These are phyloP conservation scores for Achaetomium macrosporum DNA, from an alignment of 2,329 filamentous ascomycete genomes.

Conservation along the genomic window DNA sequence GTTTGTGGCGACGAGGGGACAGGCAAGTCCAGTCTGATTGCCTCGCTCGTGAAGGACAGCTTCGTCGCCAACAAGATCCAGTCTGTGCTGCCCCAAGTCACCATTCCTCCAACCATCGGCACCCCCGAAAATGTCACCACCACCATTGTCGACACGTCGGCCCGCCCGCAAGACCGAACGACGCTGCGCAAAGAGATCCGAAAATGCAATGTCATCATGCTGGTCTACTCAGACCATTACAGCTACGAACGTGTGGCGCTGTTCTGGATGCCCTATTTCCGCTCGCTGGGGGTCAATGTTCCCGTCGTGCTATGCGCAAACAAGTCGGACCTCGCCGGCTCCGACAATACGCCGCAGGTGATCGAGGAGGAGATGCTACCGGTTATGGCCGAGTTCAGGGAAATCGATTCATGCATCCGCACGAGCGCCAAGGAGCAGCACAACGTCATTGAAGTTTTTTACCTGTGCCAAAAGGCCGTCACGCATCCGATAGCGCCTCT, in stretches of 20 bases:
- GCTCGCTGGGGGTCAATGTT: slow-evolving; percentile 95
- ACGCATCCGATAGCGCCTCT: slow-evolving; percentile 94
- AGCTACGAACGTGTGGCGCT: slow-evolving; percentile 95
- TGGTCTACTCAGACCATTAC: slow-evolving; percentile 98
- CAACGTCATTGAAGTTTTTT: slow-evolving; percentile 95
- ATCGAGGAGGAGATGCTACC: slow-evolving; percentile 97
- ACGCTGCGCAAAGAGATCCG: slow-evolving; percentile 89
- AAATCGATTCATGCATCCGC: slow-evolving; percentile 96
- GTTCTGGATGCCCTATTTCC: slow-evolving; percentile 98
- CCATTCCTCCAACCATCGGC: slow-evolving; percentile 85
- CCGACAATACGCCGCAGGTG: slow-evolving; percentile 73
- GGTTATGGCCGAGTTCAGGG: slow-evolving; percentile 97
- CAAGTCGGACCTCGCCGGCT: slow-evolving; percentile 81
- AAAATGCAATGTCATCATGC: slow-evolving; percentile 92
- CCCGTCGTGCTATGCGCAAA: slow-evolving; percentile 95
- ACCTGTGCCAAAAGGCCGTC: slow-evolving; percentile 95
- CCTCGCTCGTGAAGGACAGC: slow-evolving; percentile 92
- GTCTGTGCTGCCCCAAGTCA: slow-evolving; percentile 87
- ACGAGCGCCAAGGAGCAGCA: slow-evolving; percentile 87
- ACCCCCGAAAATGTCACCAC: slow-evolving; percentile 96
- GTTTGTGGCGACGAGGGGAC: slow-evolving; percentile 94
- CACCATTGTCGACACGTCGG: slow-evolving; percentile 95
- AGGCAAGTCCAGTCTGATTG: slow-evolving; percentile 91
- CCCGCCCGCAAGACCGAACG: slow-evolving; percentile 85
- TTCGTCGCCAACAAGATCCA: slow-evolving; percentile 96